These are phyloP conservation scores for Orbilia javanica DNA, from an alignment of 2,329 filamentous ascomycete genomes.

Conservation along the genomic window DNA sequence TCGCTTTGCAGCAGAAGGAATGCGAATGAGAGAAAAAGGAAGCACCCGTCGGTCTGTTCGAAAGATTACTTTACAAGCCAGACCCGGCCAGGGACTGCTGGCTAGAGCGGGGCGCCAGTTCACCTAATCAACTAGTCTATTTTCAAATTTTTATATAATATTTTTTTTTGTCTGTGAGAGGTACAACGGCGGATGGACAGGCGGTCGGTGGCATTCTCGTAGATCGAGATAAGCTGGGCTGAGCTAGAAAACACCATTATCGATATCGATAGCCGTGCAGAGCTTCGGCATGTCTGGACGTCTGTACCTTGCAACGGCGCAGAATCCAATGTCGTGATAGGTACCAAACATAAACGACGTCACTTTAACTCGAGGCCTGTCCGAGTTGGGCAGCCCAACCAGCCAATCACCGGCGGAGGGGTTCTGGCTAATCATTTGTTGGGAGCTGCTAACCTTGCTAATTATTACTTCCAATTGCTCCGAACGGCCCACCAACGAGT, in stretches of 20 bases:
- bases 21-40: conserved; percentile 13
- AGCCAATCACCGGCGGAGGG: conserved; percentile 8
- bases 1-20: conserved; percentile 44
- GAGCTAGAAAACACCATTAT: conserved; percentile 22
- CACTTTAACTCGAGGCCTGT: conserved; percentile 9
- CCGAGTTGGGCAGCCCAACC: conserved; percentile 23
- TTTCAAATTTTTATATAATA: conserved; percentile 1
- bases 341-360: conserved; percentile 37
- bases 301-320: conserved; percentile 15
- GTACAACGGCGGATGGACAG: neutral
- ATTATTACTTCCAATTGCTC: conserved; percentile 2
- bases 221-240: conserved; percentile 33
- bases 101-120: conserved; percentile 26
- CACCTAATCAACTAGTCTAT: conserved; percentile 6
- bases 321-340: conserved; percentile 19
- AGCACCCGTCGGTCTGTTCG: conserved; percentile 21
- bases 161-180: neutral
- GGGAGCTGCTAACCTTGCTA: conserved; percentile 36
- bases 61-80: neutral
- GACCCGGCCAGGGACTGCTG: conserved; percentile 9
- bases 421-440: conserved; percentile 30
- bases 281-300: neutral
- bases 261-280: conserved; percentile 7
- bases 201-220: conserved; percentile 27
- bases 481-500: neutral